Percentiles rank a stretch among this genome's conserved stretches.
Evolutionary conservation across 768 basidiomycete species (phyloP).

Genomic region (Tulasnella sp.): DNA sequence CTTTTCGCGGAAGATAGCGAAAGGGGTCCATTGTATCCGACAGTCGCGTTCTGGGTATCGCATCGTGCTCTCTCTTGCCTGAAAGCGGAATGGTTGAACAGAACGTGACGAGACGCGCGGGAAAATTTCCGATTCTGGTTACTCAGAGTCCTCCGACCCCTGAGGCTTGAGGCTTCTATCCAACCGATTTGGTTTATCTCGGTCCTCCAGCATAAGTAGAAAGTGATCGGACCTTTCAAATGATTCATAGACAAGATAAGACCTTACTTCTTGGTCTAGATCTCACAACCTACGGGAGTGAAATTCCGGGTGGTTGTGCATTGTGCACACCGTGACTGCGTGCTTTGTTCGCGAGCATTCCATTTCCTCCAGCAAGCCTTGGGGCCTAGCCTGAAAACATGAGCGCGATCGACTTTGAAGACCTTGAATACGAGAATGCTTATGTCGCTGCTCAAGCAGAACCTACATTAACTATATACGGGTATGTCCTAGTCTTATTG

Average conservation of each 20-base stretch:
- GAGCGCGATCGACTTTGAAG: neutral
- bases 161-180: neutral
- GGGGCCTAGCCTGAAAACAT: neutral
- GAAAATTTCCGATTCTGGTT: neutral
- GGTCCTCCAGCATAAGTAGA: neutral
- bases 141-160: neutral
- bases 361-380: neutral
- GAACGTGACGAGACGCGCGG: neutral
- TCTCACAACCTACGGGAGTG: neutral
- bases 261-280: neutral
- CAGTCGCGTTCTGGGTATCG: neutral
- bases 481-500: no score
- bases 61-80: neutral
- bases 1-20: neutral
- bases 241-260: neutral
- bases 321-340: neutral
- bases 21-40: neutral
- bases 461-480: no score
- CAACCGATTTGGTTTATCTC: neutral
- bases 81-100: neutral
- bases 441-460: neutral
- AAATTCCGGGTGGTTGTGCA: neutral
- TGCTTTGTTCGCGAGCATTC: neutral
- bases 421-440: neutral
- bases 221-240: neutral